These are phyloP conservation scores for Eucalyptus virginea DNA, from an alignment of 345 rosid genomes.

Conservation along the genomic window DNA sequence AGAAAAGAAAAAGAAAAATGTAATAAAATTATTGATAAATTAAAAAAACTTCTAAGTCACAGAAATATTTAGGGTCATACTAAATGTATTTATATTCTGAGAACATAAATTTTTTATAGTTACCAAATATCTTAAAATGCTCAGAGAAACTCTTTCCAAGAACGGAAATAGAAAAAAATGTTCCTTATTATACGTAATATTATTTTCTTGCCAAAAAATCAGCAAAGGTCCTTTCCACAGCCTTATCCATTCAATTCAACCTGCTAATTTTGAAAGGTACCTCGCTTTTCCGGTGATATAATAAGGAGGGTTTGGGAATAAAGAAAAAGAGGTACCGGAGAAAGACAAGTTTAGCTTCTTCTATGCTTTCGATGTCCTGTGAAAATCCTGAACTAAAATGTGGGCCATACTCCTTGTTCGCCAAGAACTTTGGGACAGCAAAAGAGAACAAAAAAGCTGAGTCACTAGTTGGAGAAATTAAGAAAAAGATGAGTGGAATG, in stretches of 20 bases:
- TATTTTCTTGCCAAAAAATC: neutral
- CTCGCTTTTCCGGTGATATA: neutral
- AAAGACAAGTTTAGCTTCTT: neutral
- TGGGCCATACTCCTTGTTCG: neutral
- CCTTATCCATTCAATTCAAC: neutral
- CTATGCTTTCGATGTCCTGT: neutral
- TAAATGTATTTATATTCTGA: no score
- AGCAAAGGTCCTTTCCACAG: neutral
- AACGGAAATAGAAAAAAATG: no score
- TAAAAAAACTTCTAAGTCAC: no score
- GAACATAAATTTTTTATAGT: no score
- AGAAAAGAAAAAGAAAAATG: no score
- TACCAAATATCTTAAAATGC: no score
- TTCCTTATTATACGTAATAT: no score
- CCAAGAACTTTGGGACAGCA: neutral
- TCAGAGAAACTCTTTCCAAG: rapidly evolving
- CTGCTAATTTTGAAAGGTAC: neutral
- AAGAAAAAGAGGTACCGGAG: neutral
- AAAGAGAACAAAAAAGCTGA: neutral
- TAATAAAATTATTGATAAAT: no score
- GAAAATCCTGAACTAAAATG: neutral
- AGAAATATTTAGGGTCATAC: no score
- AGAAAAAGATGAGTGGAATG: neutral
- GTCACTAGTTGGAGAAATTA: neutral
- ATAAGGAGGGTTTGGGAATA: neutral